phyloP scores from a whole-genome alignment of 2,329 filamentous ascomycete species.

The Beauveria asiatica region DNA sequence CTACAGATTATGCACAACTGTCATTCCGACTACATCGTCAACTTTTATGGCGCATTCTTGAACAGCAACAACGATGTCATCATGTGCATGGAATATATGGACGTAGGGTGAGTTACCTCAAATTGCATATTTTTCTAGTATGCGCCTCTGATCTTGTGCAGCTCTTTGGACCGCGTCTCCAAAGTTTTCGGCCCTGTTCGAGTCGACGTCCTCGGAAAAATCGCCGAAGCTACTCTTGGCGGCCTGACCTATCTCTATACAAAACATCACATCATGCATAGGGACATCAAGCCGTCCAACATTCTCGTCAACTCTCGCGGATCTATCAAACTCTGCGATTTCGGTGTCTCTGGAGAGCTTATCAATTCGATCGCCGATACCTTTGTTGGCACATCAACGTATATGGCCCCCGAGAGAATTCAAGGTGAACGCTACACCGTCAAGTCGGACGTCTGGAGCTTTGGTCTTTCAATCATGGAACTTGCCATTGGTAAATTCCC shows the following conservation, averaged over 20 bases:
- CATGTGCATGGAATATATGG: conserved; percentile 99
- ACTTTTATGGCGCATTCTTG: conserved; percentile 94
- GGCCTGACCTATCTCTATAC: conserved; percentile 93
- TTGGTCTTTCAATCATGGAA: conserved; percentile 92
- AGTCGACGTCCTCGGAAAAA: conserved; percentile 94
- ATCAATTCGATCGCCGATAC: conserved; percentile 98
- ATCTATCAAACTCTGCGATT: conserved; percentile 95
- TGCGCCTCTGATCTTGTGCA: conserved; percentile 28
- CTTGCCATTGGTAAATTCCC: conserved; percentile 95
- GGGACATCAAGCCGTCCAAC: conserved; percentile 97
- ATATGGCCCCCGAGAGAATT: conserved; percentile 98
- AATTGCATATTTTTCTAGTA: background rate
- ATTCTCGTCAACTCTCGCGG: conserved; percentile 92
- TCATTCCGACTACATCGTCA: conserved; percentile 94
- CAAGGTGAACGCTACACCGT: conserved; percentile 96
- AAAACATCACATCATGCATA: conserved; percentile 96
- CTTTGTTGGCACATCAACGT: conserved; percentile 96
- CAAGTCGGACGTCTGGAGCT: conserved; percentile 98
- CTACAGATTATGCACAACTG: conserved; percentile 98
- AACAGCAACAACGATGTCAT: conserved; percentile 97
- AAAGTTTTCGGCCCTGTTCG: conserved; percentile 91
- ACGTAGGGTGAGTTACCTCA: conserved; percentile 69
- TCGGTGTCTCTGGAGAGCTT: conserved; percentile 95
- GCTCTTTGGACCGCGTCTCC: conserved; percentile 86
- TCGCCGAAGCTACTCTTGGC: conserved; percentile 88